phyloP scores from a whole-genome alignment of 306 rosid genomes.

The Quercus gilva region DNA sequence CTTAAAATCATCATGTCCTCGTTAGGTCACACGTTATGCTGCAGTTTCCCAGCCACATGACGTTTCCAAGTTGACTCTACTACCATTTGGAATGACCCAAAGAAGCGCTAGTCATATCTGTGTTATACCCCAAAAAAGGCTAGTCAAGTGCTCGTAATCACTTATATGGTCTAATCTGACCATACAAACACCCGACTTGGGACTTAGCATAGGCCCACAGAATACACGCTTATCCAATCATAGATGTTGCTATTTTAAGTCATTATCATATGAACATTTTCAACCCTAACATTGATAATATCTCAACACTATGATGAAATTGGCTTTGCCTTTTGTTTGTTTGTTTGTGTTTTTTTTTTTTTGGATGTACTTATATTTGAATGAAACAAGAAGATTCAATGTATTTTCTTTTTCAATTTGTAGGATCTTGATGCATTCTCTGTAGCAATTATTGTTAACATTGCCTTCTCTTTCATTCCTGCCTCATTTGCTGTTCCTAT shows the following conservation, averaged over 20 bases:
- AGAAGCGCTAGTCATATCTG: too few species aligned
- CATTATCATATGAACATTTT: neutral
- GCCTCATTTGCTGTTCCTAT: constrained; percentile 93
- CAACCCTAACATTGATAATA: neutral
- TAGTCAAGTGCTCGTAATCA: too few species aligned
- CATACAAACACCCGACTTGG: too few species aligned
- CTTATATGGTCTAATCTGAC: too few species aligned
- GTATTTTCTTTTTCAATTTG: constrained; percentile 31
- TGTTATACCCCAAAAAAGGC: too few species aligned
- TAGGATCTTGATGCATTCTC: constrained; percentile 99
- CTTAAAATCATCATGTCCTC: too few species aligned
- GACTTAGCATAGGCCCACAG: too few species aligned
- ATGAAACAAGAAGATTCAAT: constrained; percentile 28
- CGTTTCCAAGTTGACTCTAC: too few species aligned
- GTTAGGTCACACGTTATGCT: too few species aligned
- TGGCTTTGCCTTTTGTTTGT: neutral
- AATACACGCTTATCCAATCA: too few species aligned
- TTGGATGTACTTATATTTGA: neutral
- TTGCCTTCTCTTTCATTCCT: constrained; percentile 93
- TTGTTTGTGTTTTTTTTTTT: neutral
- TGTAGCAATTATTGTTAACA: constrained; percentile 79
- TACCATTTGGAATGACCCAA: too few species aligned
- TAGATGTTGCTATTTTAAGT: neutral
- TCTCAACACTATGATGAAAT: neutral
- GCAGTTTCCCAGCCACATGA: too few species aligned